Conservation (phyloP, 1,139 yeast genomes). For the Blastobotrys serpentis region DNA sequence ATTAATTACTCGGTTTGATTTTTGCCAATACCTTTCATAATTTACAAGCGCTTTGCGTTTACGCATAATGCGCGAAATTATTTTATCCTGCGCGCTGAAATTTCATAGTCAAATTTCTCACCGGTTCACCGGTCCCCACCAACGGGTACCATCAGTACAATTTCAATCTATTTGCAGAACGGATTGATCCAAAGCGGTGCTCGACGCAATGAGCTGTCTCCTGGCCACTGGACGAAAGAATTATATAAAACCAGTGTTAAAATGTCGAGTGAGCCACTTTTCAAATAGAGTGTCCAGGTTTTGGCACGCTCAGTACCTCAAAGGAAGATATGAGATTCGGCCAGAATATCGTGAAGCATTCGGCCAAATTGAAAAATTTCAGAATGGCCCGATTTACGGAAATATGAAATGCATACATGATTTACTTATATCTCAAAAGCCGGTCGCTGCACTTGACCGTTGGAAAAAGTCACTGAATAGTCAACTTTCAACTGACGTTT, state of each 20-base stretch:
- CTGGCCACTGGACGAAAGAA: neutral
- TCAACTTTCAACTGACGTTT: neutral
- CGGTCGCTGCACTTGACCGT: neutral
- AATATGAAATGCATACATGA: conserved; percentile 2
- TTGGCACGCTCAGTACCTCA: conserved; percentile 3
- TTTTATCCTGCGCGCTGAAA: too few species aligned
- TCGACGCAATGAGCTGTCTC: neutral
- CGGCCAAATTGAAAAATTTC: conserved; percentile 14
- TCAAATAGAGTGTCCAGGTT: neutral
- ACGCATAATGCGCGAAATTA: too few species aligned
- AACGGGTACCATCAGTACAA: too few species aligned
- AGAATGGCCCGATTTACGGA: neutral
- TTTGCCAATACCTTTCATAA: too few species aligned
- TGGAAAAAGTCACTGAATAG: neutral
- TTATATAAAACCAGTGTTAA: neutral
- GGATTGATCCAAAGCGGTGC: too few species aligned
- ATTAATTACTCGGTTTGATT: too few species aligned
- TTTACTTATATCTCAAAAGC: neutral
- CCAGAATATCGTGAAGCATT: conserved; percentile 2
- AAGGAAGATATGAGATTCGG: neutral
- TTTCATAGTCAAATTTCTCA: too few species aligned
- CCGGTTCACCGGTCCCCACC: too few species aligned
- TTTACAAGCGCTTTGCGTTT: too few species aligned
- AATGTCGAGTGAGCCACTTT: neutral
- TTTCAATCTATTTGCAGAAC: too few species aligned